Percentiles rank a stretch among this genome's conserved stretches.
Evolutionary conservation across 805 yeast genomes (phyloP).

Genomic region (Wickerhamomyces bisporus): DNA sequence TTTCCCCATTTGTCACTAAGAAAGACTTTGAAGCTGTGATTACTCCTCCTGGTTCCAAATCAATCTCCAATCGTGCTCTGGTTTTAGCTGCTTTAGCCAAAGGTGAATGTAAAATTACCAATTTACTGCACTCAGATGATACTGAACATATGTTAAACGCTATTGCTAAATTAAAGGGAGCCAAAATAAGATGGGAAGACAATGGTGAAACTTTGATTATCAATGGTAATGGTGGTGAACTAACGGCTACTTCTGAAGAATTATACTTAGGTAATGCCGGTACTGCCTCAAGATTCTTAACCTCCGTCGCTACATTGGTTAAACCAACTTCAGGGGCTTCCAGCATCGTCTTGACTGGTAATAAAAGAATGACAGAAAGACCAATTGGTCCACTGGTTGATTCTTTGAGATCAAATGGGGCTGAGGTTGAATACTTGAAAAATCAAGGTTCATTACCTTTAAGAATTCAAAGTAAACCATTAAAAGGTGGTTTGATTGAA

Average conservation of each 20-base stretch:
- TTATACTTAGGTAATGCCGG: conserved; percentile 96
- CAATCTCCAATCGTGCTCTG: conserved; percentile 92
- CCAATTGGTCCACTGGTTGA: conserved; percentile 96
- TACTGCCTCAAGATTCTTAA: conserved; percentile 92
- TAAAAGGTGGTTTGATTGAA: conserved; percentile 89
- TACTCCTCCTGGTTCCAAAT: conserved; percentile 94
- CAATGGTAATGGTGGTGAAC: conserved; percentile 77
- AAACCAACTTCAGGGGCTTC: conserved; percentile 37
- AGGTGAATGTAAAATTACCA: conserved; percentile 79
- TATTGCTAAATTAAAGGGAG: conserved; percentile 72
- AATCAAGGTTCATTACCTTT: conserved; percentile 82
- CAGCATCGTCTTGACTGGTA: conserved; percentile 76
- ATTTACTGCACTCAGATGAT: conserved; percentile 92
- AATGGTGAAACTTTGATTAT: conserved; percentile 87
- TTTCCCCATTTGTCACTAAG: conserved; percentile 46
- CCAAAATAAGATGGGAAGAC: conserved; percentile 75
- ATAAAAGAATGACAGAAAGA: conserved; percentile 94
- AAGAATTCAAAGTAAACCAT: conserved; percentile 63
- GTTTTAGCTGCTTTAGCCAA: conserved; percentile 87
- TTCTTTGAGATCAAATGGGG: conserved; percentile 79
- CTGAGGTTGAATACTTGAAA: conserved; percentile 65
- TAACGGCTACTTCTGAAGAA: conserved; percentile 57
- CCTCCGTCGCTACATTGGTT: conserved; percentile 87
- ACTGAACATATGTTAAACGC: conserved; percentile 94
- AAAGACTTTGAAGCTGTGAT: conserved; percentile 35